phyloP scores from a whole-genome alignment of 2,329 filamentous ascomycete genomes.

The Pseudogymnoascus verrucosus region DNA sequence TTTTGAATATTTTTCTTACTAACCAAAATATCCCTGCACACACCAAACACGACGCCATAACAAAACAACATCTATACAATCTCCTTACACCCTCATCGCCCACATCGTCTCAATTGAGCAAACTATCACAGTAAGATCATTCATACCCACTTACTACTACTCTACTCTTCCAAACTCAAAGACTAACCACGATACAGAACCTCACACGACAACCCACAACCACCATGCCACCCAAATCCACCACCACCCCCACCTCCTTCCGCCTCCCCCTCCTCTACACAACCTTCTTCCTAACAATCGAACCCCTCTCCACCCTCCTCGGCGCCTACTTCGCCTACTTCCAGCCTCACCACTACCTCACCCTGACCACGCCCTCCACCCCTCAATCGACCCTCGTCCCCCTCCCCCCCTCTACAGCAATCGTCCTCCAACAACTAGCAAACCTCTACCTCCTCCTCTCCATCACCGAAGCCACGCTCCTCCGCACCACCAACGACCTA shows the following conservation, averaged over 20 bases:
- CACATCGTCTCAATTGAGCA: not conserved
- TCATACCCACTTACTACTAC: not conserved
- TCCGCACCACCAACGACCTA: conserved; percentile 60
- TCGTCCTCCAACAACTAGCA: conserved; percentile 66
- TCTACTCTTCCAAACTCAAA: not conserved
- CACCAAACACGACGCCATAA: not conserved
- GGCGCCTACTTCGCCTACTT: conserved; percentile 47
- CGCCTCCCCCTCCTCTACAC: conserved; percentile 55
- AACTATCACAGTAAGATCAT: not conserved
- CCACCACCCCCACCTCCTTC: conserved; percentile 21
- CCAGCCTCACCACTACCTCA: conserved; percentile 49
- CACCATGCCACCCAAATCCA: not conserved
- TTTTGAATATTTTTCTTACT: not conserved
- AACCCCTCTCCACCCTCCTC: conserved; percentile 47
- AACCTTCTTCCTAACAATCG: conserved; percentile 67
- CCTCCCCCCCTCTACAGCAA: conserved; percentile 52
- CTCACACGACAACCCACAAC: conserved; percentile 16
- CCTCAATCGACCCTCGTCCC: conserved; percentile 10
- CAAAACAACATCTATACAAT: not conserved
- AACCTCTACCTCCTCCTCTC: conserved; percentile 73
- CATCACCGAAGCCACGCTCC: conserved; percentile 67
- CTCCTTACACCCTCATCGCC: not conserved
- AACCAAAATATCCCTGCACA: not conserved
- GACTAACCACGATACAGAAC: not conserved
- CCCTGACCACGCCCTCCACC: conserved; percentile 39